phyloP scores from a whole-genome alignment of 2,329 filamentous ascomycete genomes.

The Ciborinia camelliae region DNA sequence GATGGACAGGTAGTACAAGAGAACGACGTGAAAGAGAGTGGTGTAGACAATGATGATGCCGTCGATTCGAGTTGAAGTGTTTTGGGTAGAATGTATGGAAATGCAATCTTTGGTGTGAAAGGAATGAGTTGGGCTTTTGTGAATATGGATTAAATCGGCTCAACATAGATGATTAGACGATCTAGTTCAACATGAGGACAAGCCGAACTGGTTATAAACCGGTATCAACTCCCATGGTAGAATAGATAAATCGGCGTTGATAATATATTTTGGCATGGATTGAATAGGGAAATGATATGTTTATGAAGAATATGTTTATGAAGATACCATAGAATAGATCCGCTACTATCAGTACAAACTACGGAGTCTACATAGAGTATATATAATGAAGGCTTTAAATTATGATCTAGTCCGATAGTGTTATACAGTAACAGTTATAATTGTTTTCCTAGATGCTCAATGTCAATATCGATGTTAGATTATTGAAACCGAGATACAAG shows the following conservation, averaged over 20 bases:
- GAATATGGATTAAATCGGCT: neutral
- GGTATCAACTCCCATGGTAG: neutral
- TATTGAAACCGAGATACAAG: neutral
- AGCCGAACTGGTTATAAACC: neutral
- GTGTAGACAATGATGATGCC: constrained; percentile 7
- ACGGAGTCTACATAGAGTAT: neutral
- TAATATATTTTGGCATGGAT: neutral
- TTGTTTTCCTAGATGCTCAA: neutral
- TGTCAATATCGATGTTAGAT: neutral
- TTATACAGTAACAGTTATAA: neutral
- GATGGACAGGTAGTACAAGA: constrained; percentile 18
- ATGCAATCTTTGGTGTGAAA: neutral
- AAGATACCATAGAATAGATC: neutral
- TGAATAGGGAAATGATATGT: neutral
- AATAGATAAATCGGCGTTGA: neutral
- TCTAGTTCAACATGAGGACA: neutral
- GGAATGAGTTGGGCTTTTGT: neutral
- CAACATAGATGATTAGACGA: neutral
- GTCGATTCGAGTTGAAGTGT: constrained; percentile 1
- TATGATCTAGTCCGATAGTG: neutral
- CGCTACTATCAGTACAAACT: neutral
- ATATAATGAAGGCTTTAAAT: neutral
- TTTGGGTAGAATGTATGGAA: neutral
- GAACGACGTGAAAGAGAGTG: neutral
- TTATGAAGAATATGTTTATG: too few species aligned